Evolutionary conservation across 2,329 filamentous ascomycete species (phyloP).

Genomic region (Epichloe hybrida): DNA sequence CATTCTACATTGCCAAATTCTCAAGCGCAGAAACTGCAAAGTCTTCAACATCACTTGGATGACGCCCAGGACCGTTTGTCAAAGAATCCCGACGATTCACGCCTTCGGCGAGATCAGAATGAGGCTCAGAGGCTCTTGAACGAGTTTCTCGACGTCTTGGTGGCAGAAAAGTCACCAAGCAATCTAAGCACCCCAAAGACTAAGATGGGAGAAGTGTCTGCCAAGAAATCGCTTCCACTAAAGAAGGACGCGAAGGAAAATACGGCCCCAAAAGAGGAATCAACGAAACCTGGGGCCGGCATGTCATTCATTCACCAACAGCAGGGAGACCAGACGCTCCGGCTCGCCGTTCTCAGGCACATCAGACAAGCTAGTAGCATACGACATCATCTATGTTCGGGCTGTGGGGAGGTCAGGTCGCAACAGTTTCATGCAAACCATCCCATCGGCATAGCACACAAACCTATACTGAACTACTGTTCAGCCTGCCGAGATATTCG

Average conservation of each 20-base stretch:
- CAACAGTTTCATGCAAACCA: constrained; percentile 20
- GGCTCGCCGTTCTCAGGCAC: constrained; percentile 2
- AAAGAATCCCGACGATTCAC: constrained; percentile 10
- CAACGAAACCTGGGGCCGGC: not conserved
- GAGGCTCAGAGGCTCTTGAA: constrained; percentile 19
- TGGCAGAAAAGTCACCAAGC: not conserved
- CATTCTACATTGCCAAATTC: not conserved
- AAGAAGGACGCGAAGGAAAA: constrained; percentile 1
- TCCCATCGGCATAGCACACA: constrained; percentile 13
- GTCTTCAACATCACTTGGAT: constrained; percentile 17
- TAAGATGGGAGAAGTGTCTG: not conserved
- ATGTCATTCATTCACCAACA: not conserved
- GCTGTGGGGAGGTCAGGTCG: constrained; percentile 23
- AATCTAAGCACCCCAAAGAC: not conserved
- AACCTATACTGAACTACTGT: constrained; percentile 21
- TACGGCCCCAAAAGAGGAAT: not conserved
- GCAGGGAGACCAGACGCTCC: not conserved
- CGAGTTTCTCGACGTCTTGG: constrained; percentile 11
- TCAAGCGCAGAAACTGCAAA: constrained; percentile 9
- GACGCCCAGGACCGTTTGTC: constrained; percentile 13
- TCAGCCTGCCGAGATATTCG: constrained; percentile 18
- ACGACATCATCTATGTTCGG: constrained; percentile 21
- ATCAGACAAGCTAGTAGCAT: constrained; percentile 10
- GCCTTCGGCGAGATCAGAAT: constrained; percentile 13
- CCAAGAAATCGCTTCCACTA: constrained; percentile 8